These are phyloP conservation scores for Rhodosorus marinus DNA, from an alignment of 23 red algal species.

Conservation along the genomic window DNA sequence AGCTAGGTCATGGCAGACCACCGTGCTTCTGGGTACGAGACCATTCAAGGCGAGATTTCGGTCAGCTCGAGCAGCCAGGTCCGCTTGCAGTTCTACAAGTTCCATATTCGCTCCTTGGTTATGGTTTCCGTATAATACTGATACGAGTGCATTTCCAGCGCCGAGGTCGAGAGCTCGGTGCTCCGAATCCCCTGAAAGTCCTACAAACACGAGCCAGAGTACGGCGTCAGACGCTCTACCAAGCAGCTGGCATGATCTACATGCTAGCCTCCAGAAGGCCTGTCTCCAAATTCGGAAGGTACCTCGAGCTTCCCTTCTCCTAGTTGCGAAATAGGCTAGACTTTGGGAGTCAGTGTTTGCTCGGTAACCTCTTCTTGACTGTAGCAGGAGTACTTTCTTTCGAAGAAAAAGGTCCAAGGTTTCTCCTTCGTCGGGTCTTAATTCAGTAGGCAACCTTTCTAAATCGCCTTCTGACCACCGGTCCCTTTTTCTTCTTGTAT, in stretches of 20 bases:
- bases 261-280: too few relatives aligned
- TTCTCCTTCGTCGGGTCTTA: conserved; percentile 11
- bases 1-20: too few relatives aligned
- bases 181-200: too few relatives aligned
- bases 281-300: neutral
- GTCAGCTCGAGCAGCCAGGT: conserved; percentile 12
- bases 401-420: conserved; percentile 35
- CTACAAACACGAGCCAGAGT: too few relatives aligned
- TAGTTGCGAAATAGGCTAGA: conserved; percentile 18
- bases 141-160: conserved; percentile 14
- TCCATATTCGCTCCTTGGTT: neutral
- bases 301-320: neutral
- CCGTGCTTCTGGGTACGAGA: conserved; percentile 2
- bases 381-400: conserved; percentile 18
- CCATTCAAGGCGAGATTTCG: conserved; percentile 11
- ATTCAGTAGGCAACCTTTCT: conserved; percentile 4
- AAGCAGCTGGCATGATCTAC: too few relatives aligned
- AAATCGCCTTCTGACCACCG: conserved; percentile 11
- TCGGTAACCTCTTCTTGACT: conserved; percentile 17
- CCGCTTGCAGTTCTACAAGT: conserved; percentile 10
- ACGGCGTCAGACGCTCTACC: too few relatives aligned
- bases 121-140: conserved; percentile 13
- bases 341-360: conserved; percentile 25
- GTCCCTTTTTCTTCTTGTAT: conserved; percentile 10
- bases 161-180: conserved; percentile 32